phyloP scores from a whole-genome alignment of 208 protist species.

The Crithidia sp. region DNA sequence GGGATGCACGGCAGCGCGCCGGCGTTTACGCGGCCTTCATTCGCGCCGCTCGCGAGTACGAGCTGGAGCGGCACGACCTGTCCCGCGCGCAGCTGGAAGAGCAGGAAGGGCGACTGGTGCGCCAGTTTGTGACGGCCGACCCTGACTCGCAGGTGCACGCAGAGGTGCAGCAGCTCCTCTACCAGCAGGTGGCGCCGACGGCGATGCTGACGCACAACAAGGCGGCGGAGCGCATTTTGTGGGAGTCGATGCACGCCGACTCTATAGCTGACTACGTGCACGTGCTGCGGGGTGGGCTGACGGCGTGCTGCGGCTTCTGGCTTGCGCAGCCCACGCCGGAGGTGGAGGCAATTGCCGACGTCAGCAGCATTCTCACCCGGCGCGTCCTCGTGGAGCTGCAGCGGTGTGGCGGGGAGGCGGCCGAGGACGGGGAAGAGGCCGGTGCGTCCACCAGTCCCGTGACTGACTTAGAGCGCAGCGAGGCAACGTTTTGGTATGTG shows the following conservation, averaged over 20 bases:
- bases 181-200: conserved; percentile 43
- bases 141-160: conserved; percentile 33
- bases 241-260: conserved; percentile 79
- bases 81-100: conserved; percentile 55
- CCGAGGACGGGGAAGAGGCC: conserved; percentile 1
- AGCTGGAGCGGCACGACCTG: conserved; percentile 45
- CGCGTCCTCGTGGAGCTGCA: conserved; percentile 46
- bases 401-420: neutral
- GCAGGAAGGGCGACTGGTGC: conserved; percentile 69
- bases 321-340: conserved; percentile 46
- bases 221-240: conserved; percentile 70
- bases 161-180: conserved; percentile 67
- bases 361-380: conserved; percentile 66
- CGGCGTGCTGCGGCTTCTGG: conserved; percentile 68
- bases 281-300: conserved; percentile 45
- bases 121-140: conserved; percentile 62
- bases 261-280: conserved; percentile 45
- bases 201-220: conserved; percentile 71
- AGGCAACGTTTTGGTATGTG: conserved; percentile 68
- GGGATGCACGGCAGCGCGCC: conserved; percentile 54
- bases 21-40: conserved; percentile 75
- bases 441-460: conserved; percentile 11
- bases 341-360: conserved; percentile 71
- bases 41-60: conserved; percentile 51
- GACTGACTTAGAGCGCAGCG: conserved; percentile 43